Percentiles rank a stretch among this genome's conserved stretches.
These are phyloP conservation scores for Rhizopogon vulgaris DNA, from an alignment of 768 basidiomycete species.

Conservation along the genomic window DNA sequence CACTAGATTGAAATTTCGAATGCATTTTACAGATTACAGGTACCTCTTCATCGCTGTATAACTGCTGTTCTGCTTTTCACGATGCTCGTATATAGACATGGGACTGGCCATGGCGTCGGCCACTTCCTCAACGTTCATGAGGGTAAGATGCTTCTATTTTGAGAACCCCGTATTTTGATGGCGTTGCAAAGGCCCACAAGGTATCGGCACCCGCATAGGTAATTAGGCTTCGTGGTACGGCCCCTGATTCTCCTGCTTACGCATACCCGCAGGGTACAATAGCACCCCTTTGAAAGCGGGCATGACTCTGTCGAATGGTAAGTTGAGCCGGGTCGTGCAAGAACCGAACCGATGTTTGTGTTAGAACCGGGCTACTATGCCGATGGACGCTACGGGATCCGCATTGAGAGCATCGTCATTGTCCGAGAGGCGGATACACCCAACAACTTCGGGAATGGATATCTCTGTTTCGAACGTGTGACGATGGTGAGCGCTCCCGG, in stretches of 20 bases:
- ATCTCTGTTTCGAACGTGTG: constrained; percentile 77
- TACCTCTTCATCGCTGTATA: constrained; percentile 15
- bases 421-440: constrained; percentile 67
- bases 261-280: constrained; percentile 48
- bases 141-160: constrained; percentile 22
- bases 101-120: constrained; percentile 93
- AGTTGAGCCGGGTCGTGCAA: constrained; percentile 1
- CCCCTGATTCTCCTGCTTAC: not conserved
- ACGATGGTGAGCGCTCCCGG: constrained; percentile 62
- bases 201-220: constrained; percentile 42
- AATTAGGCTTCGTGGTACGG: constrained; percentile 4
- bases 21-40: constrained; percentile 47
- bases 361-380: constrained; percentile 88
- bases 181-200: constrained; percentile 42
- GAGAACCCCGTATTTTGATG: constrained; percentile 1
- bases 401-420: constrained; percentile 86
- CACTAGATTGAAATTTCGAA: not conserved
- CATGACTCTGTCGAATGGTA: constrained; percentile 86
- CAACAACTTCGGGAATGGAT: constrained; percentile 79
- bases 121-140: constrained; percentile 95
- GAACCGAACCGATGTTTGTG: not conserved
- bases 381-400: constrained; percentile 87
- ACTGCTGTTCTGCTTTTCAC: not conserved
- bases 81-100: constrained; percentile 47
- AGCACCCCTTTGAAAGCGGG: constrained; percentile 67